A percentile compares a stretch with the other conserved stretches of the same genome.
These are phyloP conservation scores for Leucogyrophana mollusca DNA, from an alignment of 768 basidiomycete species.

Conservation along the genomic window DNA sequence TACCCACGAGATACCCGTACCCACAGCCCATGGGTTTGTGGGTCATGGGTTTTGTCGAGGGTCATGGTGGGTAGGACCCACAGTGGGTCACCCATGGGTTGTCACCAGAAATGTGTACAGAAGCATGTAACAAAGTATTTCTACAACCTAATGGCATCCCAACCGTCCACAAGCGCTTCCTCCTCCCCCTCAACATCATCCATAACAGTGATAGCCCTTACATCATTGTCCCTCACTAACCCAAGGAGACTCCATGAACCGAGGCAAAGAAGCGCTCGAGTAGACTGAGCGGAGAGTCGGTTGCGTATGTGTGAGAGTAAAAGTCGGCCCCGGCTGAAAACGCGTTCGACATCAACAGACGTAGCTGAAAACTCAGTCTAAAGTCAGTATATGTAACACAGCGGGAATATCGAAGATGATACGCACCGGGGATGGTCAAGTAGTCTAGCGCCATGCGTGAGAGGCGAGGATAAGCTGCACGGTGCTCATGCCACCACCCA, in stretches of 20 bases:
- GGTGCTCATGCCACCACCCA: slow-evolving; percentile 19
- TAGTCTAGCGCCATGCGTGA: slow-evolving; percentile 28
- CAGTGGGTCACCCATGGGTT: background rate
- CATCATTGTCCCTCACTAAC: slow-evolving; percentile 25
- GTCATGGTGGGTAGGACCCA: background rate
- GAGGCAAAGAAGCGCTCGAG: slow-evolving; percentile 30
- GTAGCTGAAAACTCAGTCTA: slow-evolving; percentile 28
- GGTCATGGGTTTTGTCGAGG: background rate
- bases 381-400: slow-evolving; percentile 1
- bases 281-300: slow-evolving; percentile 21
- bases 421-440: slow-evolving; percentile 19
- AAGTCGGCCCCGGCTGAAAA: slow-evolving; percentile 25
- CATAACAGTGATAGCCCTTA: background rate
- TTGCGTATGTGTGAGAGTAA: slow-evolving; percentile 27
- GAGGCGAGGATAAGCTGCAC: slow-evolving; percentile 17
- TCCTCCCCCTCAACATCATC: slow-evolving; percentile 6
- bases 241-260: slow-evolving; percentile 29
- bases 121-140: background rate
- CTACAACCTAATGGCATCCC: slow-evolving; percentile 2
- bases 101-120: background rate
- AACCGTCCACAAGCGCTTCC: slow-evolving; percentile 1
- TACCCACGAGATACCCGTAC: slow-evolving; percentile 1
- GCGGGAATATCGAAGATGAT: background rate
- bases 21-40: background rate
- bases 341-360: slow-evolving; percentile 28